A percentile compares a stretch with the other conserved stretches of the same genome.
Conservation (phyloP, 176 grass and related monocot species). For the Oryza longistaminata region DNA sequence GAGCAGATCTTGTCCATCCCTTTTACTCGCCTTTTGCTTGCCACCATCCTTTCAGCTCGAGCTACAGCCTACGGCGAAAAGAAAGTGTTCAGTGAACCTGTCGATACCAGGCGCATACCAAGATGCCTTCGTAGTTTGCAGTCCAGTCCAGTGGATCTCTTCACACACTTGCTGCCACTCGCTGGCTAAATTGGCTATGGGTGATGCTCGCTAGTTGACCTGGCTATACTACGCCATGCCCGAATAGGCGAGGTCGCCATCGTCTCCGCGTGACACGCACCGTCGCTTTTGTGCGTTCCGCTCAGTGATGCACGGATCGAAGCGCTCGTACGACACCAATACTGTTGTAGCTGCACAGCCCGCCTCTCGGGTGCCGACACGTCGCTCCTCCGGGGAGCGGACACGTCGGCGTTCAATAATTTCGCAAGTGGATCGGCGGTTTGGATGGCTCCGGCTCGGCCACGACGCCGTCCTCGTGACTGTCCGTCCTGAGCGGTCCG, state of each 20-base stretch:
- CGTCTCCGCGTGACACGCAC: background rate
- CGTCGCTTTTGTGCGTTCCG: background rate
- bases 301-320: background rate
- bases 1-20: slow-evolving; percentile 32
- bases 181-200: background rate
- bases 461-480: slow-evolving; percentile 1
- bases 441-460: slow-evolving; percentile 35
- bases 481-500: background rate
- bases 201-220: slow-evolving; percentile 5
- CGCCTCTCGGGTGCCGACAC: background rate
- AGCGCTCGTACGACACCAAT: background rate
- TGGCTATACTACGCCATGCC: background rate
- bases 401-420: slow-evolving; percentile 41
- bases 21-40: background rate
- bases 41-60: background rate
- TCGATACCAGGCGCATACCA: background rate
- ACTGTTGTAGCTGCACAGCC: background rate
- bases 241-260: background rate
- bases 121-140: background rate
- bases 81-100: slow-evolving; percentile 44
- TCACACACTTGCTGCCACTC: background rate
- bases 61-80: background rate
- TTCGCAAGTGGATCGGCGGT: background rate
- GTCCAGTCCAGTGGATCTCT: background rate
- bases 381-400: background rate